phyloP scores from a whole-genome alignment of 2,329 filamentous ascomycete species.

The Colletotrichum sp. region DNA sequence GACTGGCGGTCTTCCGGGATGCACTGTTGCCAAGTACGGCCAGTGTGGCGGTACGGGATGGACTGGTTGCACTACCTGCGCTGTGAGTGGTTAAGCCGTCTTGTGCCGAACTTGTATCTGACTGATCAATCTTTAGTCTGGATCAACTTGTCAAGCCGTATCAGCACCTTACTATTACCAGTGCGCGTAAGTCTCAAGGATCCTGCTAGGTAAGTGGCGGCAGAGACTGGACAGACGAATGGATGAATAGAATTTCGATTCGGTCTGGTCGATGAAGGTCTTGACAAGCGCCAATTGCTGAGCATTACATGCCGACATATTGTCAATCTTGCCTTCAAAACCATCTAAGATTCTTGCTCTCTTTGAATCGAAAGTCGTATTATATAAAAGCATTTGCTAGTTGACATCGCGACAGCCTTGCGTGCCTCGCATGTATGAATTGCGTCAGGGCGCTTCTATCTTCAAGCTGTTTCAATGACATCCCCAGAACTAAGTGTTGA shows the following conservation, averaged over 20 bases:
- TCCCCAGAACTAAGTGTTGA: not conserved
- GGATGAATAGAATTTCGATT: not conserved
- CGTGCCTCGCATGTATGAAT: not conserved
- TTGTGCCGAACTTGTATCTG: not conserved
- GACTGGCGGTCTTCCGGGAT: not conserved
- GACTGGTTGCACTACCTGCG: constrained; percentile 18
- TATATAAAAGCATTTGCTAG: not conserved
- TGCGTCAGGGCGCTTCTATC: not conserved
- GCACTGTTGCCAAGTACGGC: constrained; percentile 13
- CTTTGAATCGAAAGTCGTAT: not conserved
- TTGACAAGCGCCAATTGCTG: not conserved
- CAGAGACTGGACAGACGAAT: not conserved
- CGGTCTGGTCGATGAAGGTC: not conserved
- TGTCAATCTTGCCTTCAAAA: not conserved
- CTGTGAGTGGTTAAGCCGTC: not conserved
- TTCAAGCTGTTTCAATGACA: not conserved
- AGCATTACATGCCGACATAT: not conserved
- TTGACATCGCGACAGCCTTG: not conserved
- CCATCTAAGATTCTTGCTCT: not conserved
- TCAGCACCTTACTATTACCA: constrained; percentile 11
- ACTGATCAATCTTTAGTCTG: not conserved
- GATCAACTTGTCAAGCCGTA: constrained; percentile 7
- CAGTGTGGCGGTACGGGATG: constrained; percentile 10
- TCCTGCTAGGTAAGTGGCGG: not conserved
- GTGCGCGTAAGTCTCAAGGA: not conserved